Evolutionary conservation across 768 basidiomycete genomes (phyloP).

Genomic region (Tylopilus rubrobrunneus): DNA sequence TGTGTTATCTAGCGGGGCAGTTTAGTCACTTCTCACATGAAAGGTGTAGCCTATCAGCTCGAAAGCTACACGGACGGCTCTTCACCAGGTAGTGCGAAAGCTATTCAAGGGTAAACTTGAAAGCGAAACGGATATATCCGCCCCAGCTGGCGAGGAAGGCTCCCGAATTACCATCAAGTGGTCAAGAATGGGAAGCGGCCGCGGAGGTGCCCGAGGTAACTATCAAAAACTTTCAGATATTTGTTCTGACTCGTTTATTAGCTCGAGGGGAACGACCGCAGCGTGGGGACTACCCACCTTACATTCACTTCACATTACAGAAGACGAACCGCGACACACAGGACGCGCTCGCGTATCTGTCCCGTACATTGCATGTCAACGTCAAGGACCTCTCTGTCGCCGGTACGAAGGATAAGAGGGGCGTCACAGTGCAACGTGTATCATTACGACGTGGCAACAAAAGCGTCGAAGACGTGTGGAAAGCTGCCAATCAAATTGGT

Average conservation of each 20-base stretch:
- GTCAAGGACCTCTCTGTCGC: conserved; percentile 84
- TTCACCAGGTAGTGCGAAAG: conserved; percentile 79
- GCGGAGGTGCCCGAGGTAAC: conserved; percentile 39
- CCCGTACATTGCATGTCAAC: conserved; percentile 71
- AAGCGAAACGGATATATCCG: conserved; percentile 65
- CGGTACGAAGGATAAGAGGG: conserved; percentile 98
- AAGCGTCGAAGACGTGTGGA: conserved; percentile 84
- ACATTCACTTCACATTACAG: conserved; percentile 94
- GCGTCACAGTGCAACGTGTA: conserved; percentile 92
- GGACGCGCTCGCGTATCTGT: conserved; percentile 80
- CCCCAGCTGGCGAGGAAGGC: conserved; percentile 56
- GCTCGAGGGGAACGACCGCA: conserved; percentile 42
- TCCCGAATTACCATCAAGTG: conserved; percentile 78
- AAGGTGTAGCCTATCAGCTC: conserved; percentile 68
- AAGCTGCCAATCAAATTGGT: conserved; percentile 64
- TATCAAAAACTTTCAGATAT: neutral
- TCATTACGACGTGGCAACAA: conserved; percentile 73
- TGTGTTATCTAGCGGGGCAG: conserved; percentile 39
- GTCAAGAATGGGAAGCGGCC: conserved; percentile 49
- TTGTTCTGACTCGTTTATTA: conserved; percentile 3
- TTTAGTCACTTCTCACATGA: conserved; percentile 13
- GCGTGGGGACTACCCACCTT: conserved; percentile 73
- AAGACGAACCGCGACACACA: conserved; percentile 98
- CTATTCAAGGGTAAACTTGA: conserved; percentile 83
- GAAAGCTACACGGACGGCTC: conserved; percentile 74